Base-by-base conservation (phyloP, 768 basidiomycete species). In the Suillus cothurnatus region DNA sequence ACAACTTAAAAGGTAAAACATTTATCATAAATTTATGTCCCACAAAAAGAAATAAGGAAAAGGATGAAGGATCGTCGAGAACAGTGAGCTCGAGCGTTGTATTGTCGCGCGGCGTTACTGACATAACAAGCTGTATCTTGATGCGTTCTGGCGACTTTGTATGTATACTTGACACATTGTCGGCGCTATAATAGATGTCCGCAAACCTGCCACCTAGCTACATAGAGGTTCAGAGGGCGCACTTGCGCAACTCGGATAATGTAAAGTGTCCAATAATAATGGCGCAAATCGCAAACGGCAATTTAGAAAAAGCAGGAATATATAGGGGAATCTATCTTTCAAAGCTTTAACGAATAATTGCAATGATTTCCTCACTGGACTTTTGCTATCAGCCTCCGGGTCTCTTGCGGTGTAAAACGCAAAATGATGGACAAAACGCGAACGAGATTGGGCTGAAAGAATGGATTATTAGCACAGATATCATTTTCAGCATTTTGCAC, bases 401-500 rank as follows among this genome's bases (percentile, higher is more conserved):
- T 93, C 76, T 99, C 97, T 71, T 96, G 93, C 2, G 97, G 97
- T 1, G 97, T 99, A 71, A 99, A 99, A 47, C 87, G 92, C 45
- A 99, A 77, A 58, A 99, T 95, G 45, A 94, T 95, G 1, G 95
- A 95, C 50, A 99, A 75, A 3, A 99, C 96, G 62, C 91, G 86
- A 32, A 99, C 88, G 38, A 99, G 87, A 71, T 95, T 93, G 0
- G 95, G 93, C 92, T 95, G 65, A 12, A 23, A 53, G 60, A 14
- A 31, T 71, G 17, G 65, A 66, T 64, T 63, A 68, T 15, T 26
- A 47, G 41, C 23, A 8, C 61, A 17, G 41, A 32, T 21, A 50
- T 41, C 2, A 23, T 23, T 4, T 12, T 59, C 6, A 14, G 28
- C 8, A 12, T 14, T 41, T 19, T 31, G 5, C 47, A 81, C 93